Evolutionary conservation across 768 basidiomycete genomes (phyloP).

Genomic region (Russula virescens): DNA sequence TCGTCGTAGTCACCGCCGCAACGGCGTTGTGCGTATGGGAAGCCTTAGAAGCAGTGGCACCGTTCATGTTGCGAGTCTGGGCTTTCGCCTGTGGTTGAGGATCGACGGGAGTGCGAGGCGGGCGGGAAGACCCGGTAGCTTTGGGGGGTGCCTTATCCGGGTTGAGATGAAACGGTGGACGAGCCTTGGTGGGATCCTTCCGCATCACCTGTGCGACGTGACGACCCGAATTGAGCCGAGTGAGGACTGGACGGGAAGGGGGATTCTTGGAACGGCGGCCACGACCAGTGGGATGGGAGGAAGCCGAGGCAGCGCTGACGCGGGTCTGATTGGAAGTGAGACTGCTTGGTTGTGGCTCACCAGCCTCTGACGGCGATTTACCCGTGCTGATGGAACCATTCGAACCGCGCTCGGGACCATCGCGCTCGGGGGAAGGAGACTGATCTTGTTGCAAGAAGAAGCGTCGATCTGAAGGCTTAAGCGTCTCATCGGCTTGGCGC

Average conservation of each 20-base stretch:
- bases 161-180: background rate
- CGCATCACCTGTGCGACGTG: conserved; percentile 8
- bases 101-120: conserved; percentile 12
- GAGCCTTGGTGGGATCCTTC: conserved; percentile 6
- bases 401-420: conserved; percentile 25
- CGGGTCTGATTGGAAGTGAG: conserved; percentile 32
- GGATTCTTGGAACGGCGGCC: conserved; percentile 25
- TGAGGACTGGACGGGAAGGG: conserved; percentile 14
- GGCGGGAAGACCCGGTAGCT: conserved; percentile 12
- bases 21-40: background rate
- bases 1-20: background rate
- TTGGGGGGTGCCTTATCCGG: conserved; percentile 10
- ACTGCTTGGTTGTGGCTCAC: conserved; percentile 33
- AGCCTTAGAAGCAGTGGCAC: background rate
- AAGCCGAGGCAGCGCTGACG: conserved; percentile 29
- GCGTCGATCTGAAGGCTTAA: conserved; percentile 37
- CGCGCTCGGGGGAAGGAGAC: conserved; percentile 39
- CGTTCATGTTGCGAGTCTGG: conserved; percentile 23
- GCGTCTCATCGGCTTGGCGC: conserved; percentile 28
- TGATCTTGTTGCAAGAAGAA: conserved; percentile 41
- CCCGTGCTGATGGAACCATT: conserved; percentile 32
- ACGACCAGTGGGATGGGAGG: conserved; percentile 23
- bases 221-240: conserved; percentile 21
- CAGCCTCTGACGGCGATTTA: conserved; percentile 28
- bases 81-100: conserved; percentile 6